Conservation (phyloP, 257 asterid species). For the Anisodus tanguticus region DNA sequence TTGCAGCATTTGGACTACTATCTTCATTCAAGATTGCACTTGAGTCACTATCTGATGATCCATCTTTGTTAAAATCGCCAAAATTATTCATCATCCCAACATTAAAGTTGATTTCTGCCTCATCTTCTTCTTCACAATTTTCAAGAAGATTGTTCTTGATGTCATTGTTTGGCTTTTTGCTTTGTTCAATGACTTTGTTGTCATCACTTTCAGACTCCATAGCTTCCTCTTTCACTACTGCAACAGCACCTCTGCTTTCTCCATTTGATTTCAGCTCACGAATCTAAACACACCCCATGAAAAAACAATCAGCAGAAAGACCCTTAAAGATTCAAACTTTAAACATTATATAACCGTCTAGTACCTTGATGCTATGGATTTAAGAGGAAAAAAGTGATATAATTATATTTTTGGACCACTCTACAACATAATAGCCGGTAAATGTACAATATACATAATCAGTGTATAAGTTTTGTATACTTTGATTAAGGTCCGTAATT, state of each 20-base stretch:
- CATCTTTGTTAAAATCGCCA: conserved; percentile 59
- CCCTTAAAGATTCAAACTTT: not conserved
- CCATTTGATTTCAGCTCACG: conserved; percentile 56
- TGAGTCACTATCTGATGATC: conserved; percentile 79
- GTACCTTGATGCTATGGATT: too few relatives aligned
- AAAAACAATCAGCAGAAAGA: not conserved
- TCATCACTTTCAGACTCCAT: conserved; percentile 55
- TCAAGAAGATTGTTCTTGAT: conserved; percentile 3
- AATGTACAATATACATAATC: too few relatives aligned
- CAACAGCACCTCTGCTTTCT: conserved; percentile 37
- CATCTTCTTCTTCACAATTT: conserved; percentile 40
- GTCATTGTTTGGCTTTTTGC: conserved; percentile 19
- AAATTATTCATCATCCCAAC: not conserved
- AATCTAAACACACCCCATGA: conserved; percentile 42
- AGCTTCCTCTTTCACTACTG: conserved; percentile 57
- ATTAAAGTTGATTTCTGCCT: conserved; percentile 45
- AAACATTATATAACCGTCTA: not conserved
- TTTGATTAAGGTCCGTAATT: too few relatives aligned
- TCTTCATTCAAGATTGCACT: conserved; percentile 85
- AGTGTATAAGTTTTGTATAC: too few relatives aligned
- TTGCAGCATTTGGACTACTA: conserved; percentile 48
- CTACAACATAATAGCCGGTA: too few relatives aligned
- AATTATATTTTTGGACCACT: too few relatives aligned
- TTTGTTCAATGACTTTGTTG: conserved; percentile 22
- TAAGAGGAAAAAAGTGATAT: too few relatives aligned